These are phyloP conservation scores for Geotrichum aggregatum DNA, from an alignment of 1,139 yeast species.

Conservation along the genomic window DNA sequence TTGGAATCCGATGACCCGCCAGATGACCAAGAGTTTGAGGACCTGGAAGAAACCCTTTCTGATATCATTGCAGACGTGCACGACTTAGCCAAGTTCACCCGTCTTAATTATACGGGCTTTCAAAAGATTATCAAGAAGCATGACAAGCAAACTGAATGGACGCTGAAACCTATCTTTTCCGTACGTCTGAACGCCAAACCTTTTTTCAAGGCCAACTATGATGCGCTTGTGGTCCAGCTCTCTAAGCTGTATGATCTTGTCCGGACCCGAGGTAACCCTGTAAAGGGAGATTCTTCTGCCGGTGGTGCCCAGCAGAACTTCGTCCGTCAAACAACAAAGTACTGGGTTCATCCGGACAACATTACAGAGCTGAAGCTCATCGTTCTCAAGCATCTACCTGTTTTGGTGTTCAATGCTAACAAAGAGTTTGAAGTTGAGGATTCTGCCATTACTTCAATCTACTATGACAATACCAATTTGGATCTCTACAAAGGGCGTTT, in stretches of 20 bases:
- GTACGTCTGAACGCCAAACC: conserved; percentile 91
- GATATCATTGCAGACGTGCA: conserved; percentile 97
- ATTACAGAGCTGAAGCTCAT: conserved; percentile 94
- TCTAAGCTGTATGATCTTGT: conserved; percentile 88
- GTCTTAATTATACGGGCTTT: conserved; percentile 92
- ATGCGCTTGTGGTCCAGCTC: conserved; percentile 77
- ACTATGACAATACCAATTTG: conserved; percentile 82
- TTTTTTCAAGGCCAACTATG: conserved; percentile 91
- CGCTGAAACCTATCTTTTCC: conserved; percentile 84
- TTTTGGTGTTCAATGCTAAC: conserved; percentile 89
- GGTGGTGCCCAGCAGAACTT: conserved; percentile 98
- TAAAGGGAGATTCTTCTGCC: conserved; percentile 88
- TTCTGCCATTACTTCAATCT: conserved; percentile 92
- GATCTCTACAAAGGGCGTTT: conserved; percentile 92
- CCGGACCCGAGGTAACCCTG: conserved; percentile 92
- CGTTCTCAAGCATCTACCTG: conserved; percentile 90
- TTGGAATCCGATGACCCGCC: conserved; percentile 38
- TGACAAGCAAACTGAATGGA: conserved; percentile 82
- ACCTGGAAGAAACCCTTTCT: conserved; percentile 82
- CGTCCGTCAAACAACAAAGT: conserved; percentile 95
- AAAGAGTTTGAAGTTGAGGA: conserved; percentile 94
- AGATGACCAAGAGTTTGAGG: conserved; percentile 78
- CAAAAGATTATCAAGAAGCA: conserved; percentile 94
- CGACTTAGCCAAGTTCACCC: conserved; percentile 87
- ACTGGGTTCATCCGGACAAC: conserved; percentile 98